Conservation (phyloP, 139 green algal genomes). For the Closterium sp. region DNA sequence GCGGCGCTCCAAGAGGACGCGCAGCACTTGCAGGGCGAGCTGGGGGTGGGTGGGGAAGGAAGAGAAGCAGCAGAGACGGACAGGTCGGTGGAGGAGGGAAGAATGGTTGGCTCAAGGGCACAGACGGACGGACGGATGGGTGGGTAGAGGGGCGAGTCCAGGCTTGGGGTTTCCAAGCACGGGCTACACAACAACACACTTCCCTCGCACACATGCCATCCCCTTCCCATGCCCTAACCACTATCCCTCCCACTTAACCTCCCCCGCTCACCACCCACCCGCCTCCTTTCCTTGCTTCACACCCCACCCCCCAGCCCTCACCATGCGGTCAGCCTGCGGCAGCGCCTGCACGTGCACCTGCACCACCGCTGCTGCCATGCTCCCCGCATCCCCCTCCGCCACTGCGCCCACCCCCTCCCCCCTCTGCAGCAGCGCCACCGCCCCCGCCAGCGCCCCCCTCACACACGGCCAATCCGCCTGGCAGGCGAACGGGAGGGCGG, state of each 20-base stretch:
- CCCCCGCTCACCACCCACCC: background rate
- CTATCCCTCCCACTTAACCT: background rate
- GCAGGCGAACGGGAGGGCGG: background rate
- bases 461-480: constrained; percentile 24
- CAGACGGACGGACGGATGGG: background rate
- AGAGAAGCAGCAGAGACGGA: background rate
- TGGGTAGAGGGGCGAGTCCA: background rate
- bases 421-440: constrained; percentile 13
- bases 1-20: background rate
- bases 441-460: constrained; percentile 1
- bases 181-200: background rate
- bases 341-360: constrained; percentile 38
- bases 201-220: background rate
- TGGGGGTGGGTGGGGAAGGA: background rate
- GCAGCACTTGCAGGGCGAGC: background rate
- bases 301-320: background rate
- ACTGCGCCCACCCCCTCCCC: background rate
- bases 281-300: background rate
- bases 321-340: constrained; percentile 1
- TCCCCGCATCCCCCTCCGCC: background rate
- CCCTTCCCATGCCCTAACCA: background rate
- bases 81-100: background rate
- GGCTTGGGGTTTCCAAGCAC: background rate
- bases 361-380: background rate
- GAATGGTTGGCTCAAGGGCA: background rate